Evolutionary conservation across 108 stramenopile species (phyloP).

Genomic region (Cyclotella sp.): DNA sequence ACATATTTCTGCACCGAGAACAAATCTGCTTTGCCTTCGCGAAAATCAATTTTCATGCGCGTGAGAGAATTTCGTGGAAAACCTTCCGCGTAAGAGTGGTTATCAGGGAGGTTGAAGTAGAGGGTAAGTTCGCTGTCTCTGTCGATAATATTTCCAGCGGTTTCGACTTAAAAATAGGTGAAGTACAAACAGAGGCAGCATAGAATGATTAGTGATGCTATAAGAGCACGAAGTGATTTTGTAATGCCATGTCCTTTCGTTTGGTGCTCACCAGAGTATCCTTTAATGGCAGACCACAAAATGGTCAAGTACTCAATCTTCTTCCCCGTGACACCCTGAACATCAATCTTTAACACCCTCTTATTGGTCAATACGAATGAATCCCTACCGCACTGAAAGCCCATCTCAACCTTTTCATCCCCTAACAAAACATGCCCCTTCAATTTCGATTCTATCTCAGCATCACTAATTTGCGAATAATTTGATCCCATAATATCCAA

Average conservation of each 20-base stretch:
- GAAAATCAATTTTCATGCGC: conserved; percentile 63
- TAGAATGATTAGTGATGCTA: not conserved
- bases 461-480: conserved; percentile 40
- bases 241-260: no score
- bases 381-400: conserved; percentile 62
- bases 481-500: conserved; percentile 62
- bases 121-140: conserved; percentile 66
- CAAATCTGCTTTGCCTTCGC: conserved; percentile 62
- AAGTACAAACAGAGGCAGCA: not conserved
- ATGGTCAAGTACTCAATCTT: conserved; percentile 62
- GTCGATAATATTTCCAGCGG: conserved; percentile 72
- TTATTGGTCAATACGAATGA: conserved; percentile 49
- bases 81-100: conserved; percentile 19
- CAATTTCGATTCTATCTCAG: conserved; percentile 37
- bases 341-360: conserved; percentile 53
- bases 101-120: conserved; percentile 57
- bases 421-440: conserved; percentile 38
- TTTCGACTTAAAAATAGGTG: conserved; percentile 53
- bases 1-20: conserved; percentile 67
- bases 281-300: conserved; percentile 65
- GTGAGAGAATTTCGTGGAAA: conserved; percentile 51
- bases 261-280: conserved; percentile 50
- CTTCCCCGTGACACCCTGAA: conserved; percentile 56
- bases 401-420: conserved; percentile 57
- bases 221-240: no score